These are phyloP conservation scores for Tieghemiomyces parasiticus DNA, from an alignment of 192 early-diverging fungal genomes.

Conservation along the genomic window DNA sequence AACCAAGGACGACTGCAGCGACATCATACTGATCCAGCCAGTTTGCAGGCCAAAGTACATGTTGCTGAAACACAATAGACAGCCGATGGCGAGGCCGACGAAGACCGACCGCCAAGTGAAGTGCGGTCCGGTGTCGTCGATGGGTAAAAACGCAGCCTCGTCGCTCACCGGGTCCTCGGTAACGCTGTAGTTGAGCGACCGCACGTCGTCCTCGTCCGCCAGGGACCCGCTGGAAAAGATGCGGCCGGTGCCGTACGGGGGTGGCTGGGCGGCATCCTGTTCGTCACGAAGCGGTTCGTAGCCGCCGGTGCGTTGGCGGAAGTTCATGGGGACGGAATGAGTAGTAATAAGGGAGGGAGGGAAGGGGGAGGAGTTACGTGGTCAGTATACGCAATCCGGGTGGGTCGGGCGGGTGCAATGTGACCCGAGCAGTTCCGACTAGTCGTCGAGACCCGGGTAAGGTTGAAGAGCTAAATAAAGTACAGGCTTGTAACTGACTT, in stretches of 20 bases:
- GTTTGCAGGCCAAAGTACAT: conserved; percentile 80
- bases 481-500: too few relatives aligned
- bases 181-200: background rate
- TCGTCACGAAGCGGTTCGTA: background rate
- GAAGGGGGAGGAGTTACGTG: too few relatives aligned
- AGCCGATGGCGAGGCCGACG: conserved; percentile 50
- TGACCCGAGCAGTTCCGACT: too few relatives aligned
- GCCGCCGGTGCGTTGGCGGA: background rate
- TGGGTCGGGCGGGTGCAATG: too few relatives aligned
- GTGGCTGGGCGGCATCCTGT: background rate
- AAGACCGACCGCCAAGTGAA: conserved; percentile 26
- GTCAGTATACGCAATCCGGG: too few relatives aligned
- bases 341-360: too few relatives aligned
- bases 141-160: conserved; percentile 91
- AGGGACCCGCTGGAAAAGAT: background rate
- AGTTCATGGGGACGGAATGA: background rate
- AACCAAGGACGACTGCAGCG: conserved; percentile 50
- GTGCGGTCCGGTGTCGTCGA: conserved; percentile 10
- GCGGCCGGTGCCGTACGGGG: background rate
- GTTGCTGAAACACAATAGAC: conserved; percentile 66
- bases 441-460: too few relatives aligned
- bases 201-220: background rate
- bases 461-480: too few relatives aligned
- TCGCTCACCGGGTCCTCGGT: conserved; percentile 76
- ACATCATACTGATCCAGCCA: conserved; percentile 71